Base-by-base conservation (phyloP, 257 asterid genomes). In the Capsicum baccatum region DNA sequence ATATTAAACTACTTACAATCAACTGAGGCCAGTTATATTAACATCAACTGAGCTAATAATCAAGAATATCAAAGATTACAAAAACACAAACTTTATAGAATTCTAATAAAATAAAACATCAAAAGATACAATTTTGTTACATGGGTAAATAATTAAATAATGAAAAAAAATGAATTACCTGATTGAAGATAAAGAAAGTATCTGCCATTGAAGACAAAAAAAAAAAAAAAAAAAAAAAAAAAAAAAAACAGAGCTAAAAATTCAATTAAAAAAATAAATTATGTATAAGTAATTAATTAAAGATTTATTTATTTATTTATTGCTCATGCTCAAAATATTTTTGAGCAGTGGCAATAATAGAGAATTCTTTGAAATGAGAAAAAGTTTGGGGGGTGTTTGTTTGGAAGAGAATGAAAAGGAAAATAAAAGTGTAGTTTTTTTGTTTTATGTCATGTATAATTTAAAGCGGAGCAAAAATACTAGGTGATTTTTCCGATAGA, bases 151-250 rank as follows among this genome's bases (percentile, higher is more conserved):
- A 52, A 79, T 6, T 19, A n/a, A 37, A 0, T 44, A 63, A 55
- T 60, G 54, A 37, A 81, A 39, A 39, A 66, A 17, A 62, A 0
- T 0, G 19, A 69, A 16, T 44, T 19, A 60, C 84, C 84, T 62
- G 78, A 4, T 15, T 19, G 33, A n/a, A 35, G 16, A 81, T 5
- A 81, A 81, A 81, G 84, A 8, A 81, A 62, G 10, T 47, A 59
- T 21, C 62, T n/a, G 57, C 76, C 84, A 81, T 81, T 62, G 42
- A 62, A 15, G 78, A 39, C 2, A 1, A 26, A 26, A 26, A 26
- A 26, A 26, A 26, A 26, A 26, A 26, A 1, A 1, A 26, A 26
- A 26, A 26, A 26, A 26, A 26, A 26, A 26, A 26, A 1, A 26
- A 26, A 26, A 26, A 26, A 26, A 26, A 26, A 0, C 76, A 67